Evolutionary conservation across 2,329 filamentous ascomycete species (phyloP).

Genomic region (Talaromyces marneffei): DNA sequence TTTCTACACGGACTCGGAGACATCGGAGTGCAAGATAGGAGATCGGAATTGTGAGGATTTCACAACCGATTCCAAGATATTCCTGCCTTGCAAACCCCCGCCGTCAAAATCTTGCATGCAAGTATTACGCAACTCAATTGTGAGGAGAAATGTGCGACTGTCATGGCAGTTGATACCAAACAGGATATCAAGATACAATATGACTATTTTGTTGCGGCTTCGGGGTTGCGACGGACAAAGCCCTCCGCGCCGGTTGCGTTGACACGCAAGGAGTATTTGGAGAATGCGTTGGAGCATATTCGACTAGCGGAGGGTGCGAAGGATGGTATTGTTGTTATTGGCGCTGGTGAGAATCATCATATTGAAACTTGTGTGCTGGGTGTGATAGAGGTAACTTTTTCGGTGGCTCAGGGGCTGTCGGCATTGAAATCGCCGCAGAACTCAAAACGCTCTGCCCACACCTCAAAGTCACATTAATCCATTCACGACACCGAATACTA

Average conservation of each 20-base stretch:
- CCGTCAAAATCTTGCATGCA: conserved; percentile 61
- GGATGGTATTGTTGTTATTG: conserved; percentile 64
- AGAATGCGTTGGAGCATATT: conserved; percentile 58
- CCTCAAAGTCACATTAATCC: conserved; percentile 64
- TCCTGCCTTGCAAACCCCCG: conserved; percentile 57
- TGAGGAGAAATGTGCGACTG: conserved; percentile 6
- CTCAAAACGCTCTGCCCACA: conserved; percentile 62
- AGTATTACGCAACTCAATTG: conserved; percentile 55
- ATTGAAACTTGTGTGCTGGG: not conserved
- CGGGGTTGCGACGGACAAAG: conserved; percentile 64
- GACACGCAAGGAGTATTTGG: conserved; percentile 56
- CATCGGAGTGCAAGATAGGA: no score
- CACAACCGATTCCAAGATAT: conserved; percentile 61
- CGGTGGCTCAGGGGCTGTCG: conserved; percentile 59
- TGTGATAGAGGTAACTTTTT: conserved; percentile 6
- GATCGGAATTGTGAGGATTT: no score
- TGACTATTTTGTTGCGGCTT: conserved; percentile 69
- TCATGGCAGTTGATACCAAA: not conserved
- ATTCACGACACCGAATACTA: conserved; percentile 64
- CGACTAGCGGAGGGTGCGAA: conserved; percentile 47
- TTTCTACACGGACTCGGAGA: no score
- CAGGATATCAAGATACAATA: conserved; percentile 40
- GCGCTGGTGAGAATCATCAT: conserved; percentile 48
- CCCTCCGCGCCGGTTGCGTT: conserved; percentile 66
- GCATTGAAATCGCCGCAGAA: conserved; percentile 76